A percentile compares a stretch with the other conserved stretches of the same genome.
Conservation (phyloP, 1,284 basidiomycete genomes). For the Pholiota adiposa region DNA sequence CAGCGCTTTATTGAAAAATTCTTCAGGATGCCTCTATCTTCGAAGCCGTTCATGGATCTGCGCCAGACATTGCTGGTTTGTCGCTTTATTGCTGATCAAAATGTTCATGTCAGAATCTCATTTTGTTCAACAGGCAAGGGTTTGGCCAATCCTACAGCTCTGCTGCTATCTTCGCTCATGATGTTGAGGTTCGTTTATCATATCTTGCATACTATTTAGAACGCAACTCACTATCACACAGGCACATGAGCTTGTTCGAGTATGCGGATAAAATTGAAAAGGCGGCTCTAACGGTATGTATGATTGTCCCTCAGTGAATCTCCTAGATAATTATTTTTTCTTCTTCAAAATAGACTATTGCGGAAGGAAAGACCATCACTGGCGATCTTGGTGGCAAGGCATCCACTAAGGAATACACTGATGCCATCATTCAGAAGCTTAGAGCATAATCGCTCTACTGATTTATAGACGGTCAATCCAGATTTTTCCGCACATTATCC, state of each 20-base stretch:
- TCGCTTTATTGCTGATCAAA: conserved; percentile 17
- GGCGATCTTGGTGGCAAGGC: conserved; percentile 93
- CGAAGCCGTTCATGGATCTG: conserved; percentile 98
- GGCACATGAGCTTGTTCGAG: conserved; percentile 93
- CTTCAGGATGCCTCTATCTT: conserved; percentile 96
- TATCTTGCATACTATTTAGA: not conserved
- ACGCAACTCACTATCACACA: conserved; percentile 38
- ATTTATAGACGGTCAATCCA: conserved; percentile 11
- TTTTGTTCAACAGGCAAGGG: conserved; percentile 72
- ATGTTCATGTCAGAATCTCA: not conserved
- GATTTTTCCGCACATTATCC: not conserved
- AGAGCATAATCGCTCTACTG: conserved; percentile 39
- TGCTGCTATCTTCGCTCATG: conserved; percentile 95
- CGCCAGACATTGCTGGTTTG: conserved; percentile 83
- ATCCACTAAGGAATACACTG: conserved; percentile 86
- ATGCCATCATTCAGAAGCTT: conserved; percentile 84
- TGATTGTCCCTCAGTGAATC: not conserved
- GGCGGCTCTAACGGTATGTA: conserved; percentile 72
- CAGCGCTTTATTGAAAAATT: not conserved
- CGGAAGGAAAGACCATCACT: conserved; percentile 92
- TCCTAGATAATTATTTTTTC: not conserved
- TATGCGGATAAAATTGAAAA: conserved; percentile 92
- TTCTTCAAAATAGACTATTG: conserved; percentile 72
- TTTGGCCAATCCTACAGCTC: conserved; percentile 97
- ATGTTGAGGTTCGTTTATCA: conserved; percentile 76